Evolutionary conservation across 1,284 basidiomycete genomes (phyloP), one percentile per base, ranked within the genome.

Genomic region (Lignosus rhinocerotis): DNA sequence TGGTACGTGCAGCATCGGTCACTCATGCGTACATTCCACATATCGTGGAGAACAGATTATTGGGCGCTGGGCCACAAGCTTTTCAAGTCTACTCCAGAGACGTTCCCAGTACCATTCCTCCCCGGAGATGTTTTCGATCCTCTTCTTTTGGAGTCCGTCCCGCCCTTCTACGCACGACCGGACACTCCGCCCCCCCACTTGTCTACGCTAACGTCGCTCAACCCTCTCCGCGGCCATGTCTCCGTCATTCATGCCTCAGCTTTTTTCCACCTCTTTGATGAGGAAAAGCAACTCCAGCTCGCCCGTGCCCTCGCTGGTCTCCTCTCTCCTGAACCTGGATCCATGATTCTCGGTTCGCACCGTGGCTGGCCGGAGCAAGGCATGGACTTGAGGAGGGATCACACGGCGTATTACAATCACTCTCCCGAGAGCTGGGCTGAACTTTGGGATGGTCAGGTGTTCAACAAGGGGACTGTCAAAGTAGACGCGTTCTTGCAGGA

Each of bases 261-360:
- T 1, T 76, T 84, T 67, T 84, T 84, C 70, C 81, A 84, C 64
- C 72, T 84, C 25, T 84, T 84, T 69, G 62, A 70, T 52, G 74
- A 81, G 63, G 73, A 73, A 17, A 51, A 72, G 32, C 81, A 84
- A 65, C 50, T 68, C 7, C 53, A 73, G 34, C 69, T 82, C n/a
- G 81, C 77, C 4, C 66, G 66, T 12, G 69, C 66, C 3, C 59
- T 82, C 42, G 77, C 75, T 0, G 66, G 75, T 1, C 69, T 83
- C 8, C 73, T 79, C 41, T 73, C 72, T 10, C 67, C 75, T 0
- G 63, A 70, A 46, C 72, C 74, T 1, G 76, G 75, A 17, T 76
- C 62, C 30, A 58, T 76, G 38, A 70, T 78, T 53, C 73, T 77
- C 55, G 76, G 77, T 5, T 51, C 56, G 38, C 76, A 78, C 44